Percentiles rank a stretch among this genome's conserved stretches.
phyloP scores from a whole-genome alignment of 1,284 basidiomycete genomes.

The Cystobasidium slooffiae region DNA sequence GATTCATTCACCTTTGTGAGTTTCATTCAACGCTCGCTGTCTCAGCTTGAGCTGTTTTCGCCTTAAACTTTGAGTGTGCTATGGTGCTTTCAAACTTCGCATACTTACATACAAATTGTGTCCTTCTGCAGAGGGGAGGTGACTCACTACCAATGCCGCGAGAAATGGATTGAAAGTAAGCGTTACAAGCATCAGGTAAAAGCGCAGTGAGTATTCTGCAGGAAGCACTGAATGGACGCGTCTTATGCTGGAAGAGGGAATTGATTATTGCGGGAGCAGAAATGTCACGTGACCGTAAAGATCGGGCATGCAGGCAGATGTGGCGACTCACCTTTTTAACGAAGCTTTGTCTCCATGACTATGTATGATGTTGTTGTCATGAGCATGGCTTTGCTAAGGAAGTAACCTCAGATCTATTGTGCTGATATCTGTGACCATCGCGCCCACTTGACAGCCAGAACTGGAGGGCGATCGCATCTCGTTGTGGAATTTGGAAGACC shows the following conservation, averaged over 20 bases:
- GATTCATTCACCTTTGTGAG: constrained; percentile 73
- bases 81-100: neutral
- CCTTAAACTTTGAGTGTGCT: neutral
- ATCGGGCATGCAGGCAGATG: neutral
- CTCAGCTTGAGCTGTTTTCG: constrained; percentile 58
- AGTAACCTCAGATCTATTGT: too few relatives aligned
- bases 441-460: too few relatives aligned
- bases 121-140: constrained; percentile 75
- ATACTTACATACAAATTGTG: constrained; percentile 19
- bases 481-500: too few relatives aligned
- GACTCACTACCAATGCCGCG: constrained; percentile 90
- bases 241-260: neutral
- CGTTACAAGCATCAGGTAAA: neutral
- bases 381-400: too few relatives aligned
- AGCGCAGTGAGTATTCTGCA: too few relatives aligned
- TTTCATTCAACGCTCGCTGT: constrained; percentile 44
- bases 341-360: neutral
- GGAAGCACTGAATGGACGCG: too few relatives aligned
- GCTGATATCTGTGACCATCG: too few relatives aligned
- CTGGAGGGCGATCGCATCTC: too few relatives aligned
- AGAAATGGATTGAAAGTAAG: constrained; percentile 55
- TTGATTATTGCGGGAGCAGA: neutral
- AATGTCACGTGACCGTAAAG: too few relatives aligned
- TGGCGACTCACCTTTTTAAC: neutral
- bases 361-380: too few relatives aligned